Conservation (phyloP, 495 filamentous ascomycete species). For the Letharia columbiana region DNA sequence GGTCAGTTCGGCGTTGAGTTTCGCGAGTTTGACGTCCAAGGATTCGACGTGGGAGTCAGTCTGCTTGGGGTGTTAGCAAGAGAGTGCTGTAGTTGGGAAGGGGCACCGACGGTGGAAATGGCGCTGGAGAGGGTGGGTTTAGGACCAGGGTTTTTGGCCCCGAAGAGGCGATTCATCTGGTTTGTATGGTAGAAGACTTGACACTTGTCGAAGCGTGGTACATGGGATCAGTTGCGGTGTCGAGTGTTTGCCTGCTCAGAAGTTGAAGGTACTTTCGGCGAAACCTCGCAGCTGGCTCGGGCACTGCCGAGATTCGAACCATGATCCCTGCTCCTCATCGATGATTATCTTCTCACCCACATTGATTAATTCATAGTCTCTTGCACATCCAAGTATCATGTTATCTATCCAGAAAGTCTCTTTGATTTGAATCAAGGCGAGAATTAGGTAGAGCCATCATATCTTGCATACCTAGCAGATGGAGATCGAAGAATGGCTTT, state of each 20-base stretch:
- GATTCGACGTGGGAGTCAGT: slow-evolving; percentile 76
- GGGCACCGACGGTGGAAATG: slow-evolving; percentile 62
- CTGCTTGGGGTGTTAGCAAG: slow-evolving; percentile 34
- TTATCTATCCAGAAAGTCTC: not conserved
- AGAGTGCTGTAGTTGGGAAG: slow-evolving; percentile 17
- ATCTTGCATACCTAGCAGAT: not conserved
- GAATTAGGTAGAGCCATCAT: not conserved
- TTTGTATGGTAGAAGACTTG: not conserved
- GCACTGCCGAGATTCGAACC: not conserved
- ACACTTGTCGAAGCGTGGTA: not conserved
- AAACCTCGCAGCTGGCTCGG: not conserved
- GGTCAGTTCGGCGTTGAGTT: slow-evolving; percentile 81
- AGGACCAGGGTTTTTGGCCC: slow-evolving; percentile 75
- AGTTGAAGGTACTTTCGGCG: slow-evolving; percentile 7
- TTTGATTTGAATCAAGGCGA: not conserved
- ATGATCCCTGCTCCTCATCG: not conserved
- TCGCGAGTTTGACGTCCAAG: slow-evolving; percentile 90
- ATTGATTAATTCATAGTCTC: not conserved
- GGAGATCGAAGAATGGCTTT: slow-evolving; percentile 10
- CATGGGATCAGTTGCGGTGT: not conserved
- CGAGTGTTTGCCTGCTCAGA: slow-evolving; percentile 7
- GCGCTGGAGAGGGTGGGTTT: slow-evolving; percentile 85
- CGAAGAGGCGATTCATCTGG: slow-evolving; percentile 93
- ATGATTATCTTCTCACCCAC: not conserved
- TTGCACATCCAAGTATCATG: no score